Evolutionary conservation across 495 filamentous ascomycete species (phyloP), one percentile per base, ranked within the genome.

Genomic region (Astrothelium subdiscretum): DNA sequence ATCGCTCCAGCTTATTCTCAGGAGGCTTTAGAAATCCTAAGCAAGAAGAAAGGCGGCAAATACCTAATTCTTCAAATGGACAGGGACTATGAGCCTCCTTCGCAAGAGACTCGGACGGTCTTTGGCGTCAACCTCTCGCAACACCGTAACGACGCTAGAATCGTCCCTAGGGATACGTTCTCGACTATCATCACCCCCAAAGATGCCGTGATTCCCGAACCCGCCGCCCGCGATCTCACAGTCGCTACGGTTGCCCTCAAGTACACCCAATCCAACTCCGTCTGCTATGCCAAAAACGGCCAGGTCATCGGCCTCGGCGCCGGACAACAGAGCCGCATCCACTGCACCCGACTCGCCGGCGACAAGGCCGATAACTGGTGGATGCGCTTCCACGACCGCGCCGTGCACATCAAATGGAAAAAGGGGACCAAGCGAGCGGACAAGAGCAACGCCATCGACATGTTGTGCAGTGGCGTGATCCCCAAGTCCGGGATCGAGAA

Each of bases 321-420:
- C 59, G 94, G 94, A 59, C 94, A 98, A 76, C 94, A 98, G 77
- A 92, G 88, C 64, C 86, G 94, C 67, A 98, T 98, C 68, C 95
- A 97, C 81, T 97, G 95, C 81, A 98, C 94, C 29, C 87, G 94
- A 65, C 83, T 98, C 44, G 94, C 94, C n/a, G 94, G 95, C 65
- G 94, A 96, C 78, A 98, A 98, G 80, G 90, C 91, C 57, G 94
- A 98, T 75, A 95, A 92, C 80, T 98, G 94, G 94, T 98, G 94
- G 94, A 86, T 97, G 78, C 87, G 94, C 68, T 97, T 96, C 83
- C 88, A 96, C 78, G 86, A 90, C 59, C 87, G 89, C 38, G 85
- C 91, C 6, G 79, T 96, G 32, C 80, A 80, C 70, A 84, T 97
- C 74, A 90, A 92, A 78, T 98, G 89, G 88, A 97, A 95, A 83